A percentile compares a stretch with the other conserved stretches of the same genome.
These are phyloP conservation scores for Colletotrichum tamarilloi DNA, from an alignment of 2,329 filamentous ascomycete genomes.

Conservation along the genomic window DNA sequence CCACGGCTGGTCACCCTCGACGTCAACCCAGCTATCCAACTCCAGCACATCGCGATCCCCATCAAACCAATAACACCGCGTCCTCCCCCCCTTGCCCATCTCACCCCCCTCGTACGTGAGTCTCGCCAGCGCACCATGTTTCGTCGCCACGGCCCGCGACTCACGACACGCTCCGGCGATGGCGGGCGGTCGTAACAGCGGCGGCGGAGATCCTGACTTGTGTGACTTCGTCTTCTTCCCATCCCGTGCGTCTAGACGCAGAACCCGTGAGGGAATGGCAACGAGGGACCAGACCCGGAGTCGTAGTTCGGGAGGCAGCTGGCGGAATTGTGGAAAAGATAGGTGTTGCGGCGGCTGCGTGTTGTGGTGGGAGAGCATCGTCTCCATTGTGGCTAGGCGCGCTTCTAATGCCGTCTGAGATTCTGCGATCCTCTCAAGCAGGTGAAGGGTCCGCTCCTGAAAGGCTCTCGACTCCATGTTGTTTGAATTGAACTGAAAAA, in stretches of 20 bases:
- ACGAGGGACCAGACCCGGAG: slow-evolving; percentile 19
- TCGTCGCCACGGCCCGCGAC: slow-evolving; percentile 18
- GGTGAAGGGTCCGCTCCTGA: slow-evolving; percentile 17
- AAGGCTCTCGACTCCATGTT: neutral
- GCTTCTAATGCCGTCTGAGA: slow-evolving; percentile 20
- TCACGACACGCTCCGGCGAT: slow-evolving; percentile 21
- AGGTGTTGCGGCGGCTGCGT: neutral
- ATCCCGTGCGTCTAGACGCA: neutral
- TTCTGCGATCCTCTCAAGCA: slow-evolving; percentile 26
- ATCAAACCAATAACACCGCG: slow-evolving; percentile 22
- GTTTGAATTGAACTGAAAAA: neutral
- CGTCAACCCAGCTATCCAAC: slow-evolving; percentile 18
- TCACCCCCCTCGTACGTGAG: neutral
- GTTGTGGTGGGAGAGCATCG: neutral
- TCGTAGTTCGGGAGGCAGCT: slow-evolving; percentile 27
- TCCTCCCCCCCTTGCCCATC: neutral
- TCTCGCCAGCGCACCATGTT: neutral
- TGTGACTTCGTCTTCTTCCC: neutral
- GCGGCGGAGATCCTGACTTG: neutral
- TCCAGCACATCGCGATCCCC: slow-evolving; percentile 18
- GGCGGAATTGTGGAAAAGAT: slow-evolving; percentile 22
- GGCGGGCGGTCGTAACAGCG: neutral
- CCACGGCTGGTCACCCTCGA: slow-evolving; percentile 11
- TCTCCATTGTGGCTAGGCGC: slow-evolving; percentile 23
- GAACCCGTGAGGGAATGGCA: neutral